Base-by-base conservation (phyloP, 2,329 filamentous ascomycete genomes). In the Passalora sequoiae region DNA sequence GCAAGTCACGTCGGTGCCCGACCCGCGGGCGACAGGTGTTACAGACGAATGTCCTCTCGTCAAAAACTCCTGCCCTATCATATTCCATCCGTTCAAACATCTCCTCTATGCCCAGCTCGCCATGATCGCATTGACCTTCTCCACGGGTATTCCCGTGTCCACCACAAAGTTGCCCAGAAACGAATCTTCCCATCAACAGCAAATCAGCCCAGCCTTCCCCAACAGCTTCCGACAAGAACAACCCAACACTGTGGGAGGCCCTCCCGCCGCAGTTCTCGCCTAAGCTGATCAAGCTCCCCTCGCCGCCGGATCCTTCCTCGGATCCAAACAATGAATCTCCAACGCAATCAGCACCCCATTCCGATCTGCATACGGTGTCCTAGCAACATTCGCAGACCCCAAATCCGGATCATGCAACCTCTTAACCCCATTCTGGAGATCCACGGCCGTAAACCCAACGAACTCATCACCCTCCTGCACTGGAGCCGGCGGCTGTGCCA, bases 281-380 rank as follows among this genome's bases (percentile, higher is more conserved):
- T 42, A 49, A 22, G 46, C 43, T 46, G 43, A 39, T 49, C 43
- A 49, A 13, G 43, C 43, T 7, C 43, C 43, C 15, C 47, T 38
- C 21, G 43, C 47, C 10, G 29, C 39, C 13, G 39, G 25, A 27
- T 55, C 46, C 31, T 43, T 46, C 43, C 45, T 52, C n/a, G 47
- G 48, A 27, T 55, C 47, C 15, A 53, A 35, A 33, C 44, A 50
- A 16, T 55, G 50, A 15, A 55, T 40, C 38, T 55, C 53, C 29
- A 55, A 37, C 25, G 53, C 46, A 4, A 55, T 17, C 15, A 53
- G 30, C 5, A 55, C 43, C 17, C 53, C 49, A 15, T 47, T 40
- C 64, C 69, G 46, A 20, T 45, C 25, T 2, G 47, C 43, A 16
- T 51, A 53, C 9, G 50, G 48, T 12, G 53, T 62, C 58, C 13